Evolutionary conservation across 2,329 filamentous ascomycete species (phyloP).

Genomic region (Botrytis paeoniae): DNA sequence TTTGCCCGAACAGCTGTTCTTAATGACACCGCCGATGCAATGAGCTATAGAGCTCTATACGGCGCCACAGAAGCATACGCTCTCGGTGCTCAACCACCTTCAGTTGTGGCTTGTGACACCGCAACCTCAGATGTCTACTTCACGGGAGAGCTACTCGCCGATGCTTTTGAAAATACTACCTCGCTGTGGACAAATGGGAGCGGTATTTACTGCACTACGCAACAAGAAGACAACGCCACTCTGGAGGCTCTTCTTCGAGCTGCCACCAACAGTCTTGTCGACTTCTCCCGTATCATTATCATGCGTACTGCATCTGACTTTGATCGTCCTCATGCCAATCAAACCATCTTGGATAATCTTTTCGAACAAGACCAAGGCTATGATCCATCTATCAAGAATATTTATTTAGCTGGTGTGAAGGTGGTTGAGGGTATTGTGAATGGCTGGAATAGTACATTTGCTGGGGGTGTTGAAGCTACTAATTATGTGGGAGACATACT

Average conservation of each 20-base stretch:
- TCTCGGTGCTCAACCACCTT: constrained; percentile 8
- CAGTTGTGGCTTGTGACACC: constrained; percentile 57
- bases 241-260: constrained; percentile 62
- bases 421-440: constrained; percentile 59
- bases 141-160: constrained; percentile 55
- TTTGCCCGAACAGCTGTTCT: constrained; percentile 52
- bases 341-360: constrained; percentile 57
- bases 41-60: constrained; percentile 54
- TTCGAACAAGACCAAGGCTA: constrained; percentile 46
- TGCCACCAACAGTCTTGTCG: constrained; percentile 53
- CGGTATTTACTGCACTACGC: constrained; percentile 64
- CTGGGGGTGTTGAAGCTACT: constrained; percentile 50
- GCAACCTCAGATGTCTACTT: constrained; percentile 72
- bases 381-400: constrained; percentile 58
- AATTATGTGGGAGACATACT: constrained; percentile 72
- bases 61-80: constrained; percentile 7
- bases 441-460: constrained; percentile 58
- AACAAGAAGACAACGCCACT: constrained; percentile 68
- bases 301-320: constrained; percentile 68
- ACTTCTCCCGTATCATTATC: constrained; percentile 63
- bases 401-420: constrained; percentile 61
- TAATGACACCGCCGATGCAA: constrained; percentile 47
- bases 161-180: constrained; percentile 62
- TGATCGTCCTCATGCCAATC: constrained; percentile 59
- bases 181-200: constrained; percentile 62